Percentiles rank a stretch among this genome's conserved stretches.
phyloP scores from a whole-genome alignment of 371 early-diverging fungal genomes.

The Gilbertella persicaria region DNA sequence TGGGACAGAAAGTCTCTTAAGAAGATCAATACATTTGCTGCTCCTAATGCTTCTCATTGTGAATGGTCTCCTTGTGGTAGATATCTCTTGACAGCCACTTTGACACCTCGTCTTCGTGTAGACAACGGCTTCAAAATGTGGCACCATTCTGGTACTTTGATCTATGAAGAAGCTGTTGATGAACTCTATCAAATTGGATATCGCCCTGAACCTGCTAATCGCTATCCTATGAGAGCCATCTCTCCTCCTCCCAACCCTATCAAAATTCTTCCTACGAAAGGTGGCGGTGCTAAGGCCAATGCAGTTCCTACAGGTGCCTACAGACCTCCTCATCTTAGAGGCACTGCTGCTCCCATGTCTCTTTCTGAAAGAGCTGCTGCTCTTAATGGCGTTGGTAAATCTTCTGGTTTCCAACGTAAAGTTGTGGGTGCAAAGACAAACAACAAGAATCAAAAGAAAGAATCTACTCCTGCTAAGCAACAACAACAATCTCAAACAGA shows the following conservation, averaged over 20 bases:
- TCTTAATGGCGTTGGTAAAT: slow-evolving; percentile 30
- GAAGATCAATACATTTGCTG: slow-evolving; percentile 79
- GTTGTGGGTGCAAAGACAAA: slow-evolving; percentile 35
- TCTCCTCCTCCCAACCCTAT: slow-evolving; percentile 67
- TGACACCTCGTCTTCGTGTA: slow-evolving; percentile 93
- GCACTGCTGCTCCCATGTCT: slow-evolving; percentile 48
- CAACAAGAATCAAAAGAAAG: slow-evolving; percentile 15
- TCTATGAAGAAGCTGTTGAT: slow-evolving; percentile 71
- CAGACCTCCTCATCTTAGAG: slow-evolving; percentile 79
- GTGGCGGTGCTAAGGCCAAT: slow-evolving; percentile 35
- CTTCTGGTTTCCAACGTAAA: slow-evolving; percentile 29
- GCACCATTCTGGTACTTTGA: slow-evolving; percentile 91
- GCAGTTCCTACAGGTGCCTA: slow-evolving; percentile 68
- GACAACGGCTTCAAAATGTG: slow-evolving; percentile 96
- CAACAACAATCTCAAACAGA: slow-evolving; percentile 4
- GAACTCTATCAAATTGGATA: slow-evolving; percentile 89
- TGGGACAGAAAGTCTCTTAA: slow-evolving; percentile 87
- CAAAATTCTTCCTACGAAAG: slow-evolving; percentile 32
- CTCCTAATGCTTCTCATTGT: slow-evolving; percentile 80
- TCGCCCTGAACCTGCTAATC: slow-evolving; percentile 66
- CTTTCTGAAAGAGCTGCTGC: slow-evolving; percentile 44
- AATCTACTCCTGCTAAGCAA: slow-evolving; percentile 8
- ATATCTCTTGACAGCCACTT: slow-evolving; percentile 88
- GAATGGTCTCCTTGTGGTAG: slow-evolving; percentile 95
- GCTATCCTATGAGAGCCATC: slow-evolving; percentile 68